These are phyloP conservation scores for Penicillium sp. DNA, from an alignment of 2,329 filamentous ascomycete genomes.

Conservation along the genomic window DNA sequence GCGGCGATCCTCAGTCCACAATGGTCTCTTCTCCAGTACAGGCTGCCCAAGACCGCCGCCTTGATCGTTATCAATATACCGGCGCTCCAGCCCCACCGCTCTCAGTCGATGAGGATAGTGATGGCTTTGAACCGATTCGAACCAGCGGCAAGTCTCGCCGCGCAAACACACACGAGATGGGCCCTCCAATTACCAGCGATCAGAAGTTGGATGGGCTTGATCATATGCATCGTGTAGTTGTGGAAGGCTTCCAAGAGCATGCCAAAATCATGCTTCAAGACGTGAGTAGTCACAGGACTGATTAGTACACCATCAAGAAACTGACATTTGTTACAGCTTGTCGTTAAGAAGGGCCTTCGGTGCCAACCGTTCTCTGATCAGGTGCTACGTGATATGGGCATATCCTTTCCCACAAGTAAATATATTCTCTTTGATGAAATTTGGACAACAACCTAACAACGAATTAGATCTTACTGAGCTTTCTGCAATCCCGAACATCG, in stretches of 20 bases:
- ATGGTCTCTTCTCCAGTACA: conserved; percentile 65
- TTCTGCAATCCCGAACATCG: conserved; percentile 42
- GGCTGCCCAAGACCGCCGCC: conserved; percentile 41
- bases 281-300: conserved; percentile 28
- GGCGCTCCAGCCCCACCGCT: conserved; percentile 23
- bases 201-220: conserved; percentile 43
- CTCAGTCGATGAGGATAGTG: conserved; percentile 41
- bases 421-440: not conserved
- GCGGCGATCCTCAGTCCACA: conserved; percentile 60
- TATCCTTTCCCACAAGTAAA: conserved; percentile 45
- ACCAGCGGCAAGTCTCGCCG: conserved; percentile 32
- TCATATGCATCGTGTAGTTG: conserved; percentile 43
- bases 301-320: not conserved
- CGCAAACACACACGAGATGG: conserved; percentile 32
- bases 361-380: conserved; percentile 48
- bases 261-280: conserved; percentile 45
- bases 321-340: conserved; percentile 32
- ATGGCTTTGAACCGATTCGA: conserved; percentile 45
- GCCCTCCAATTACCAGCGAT: conserved; percentile 49
- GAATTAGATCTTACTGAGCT: conserved; percentile 40
- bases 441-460: conserved; percentile 10
- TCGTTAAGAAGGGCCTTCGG: conserved; percentile 45
- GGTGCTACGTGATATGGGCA: conserved; percentile 49
- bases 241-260: conserved; percentile 48
- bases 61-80: conserved; percentile 27